Percentiles rank a stretch among this genome's conserved stretches.
Conservation (phyloP, 345 rosid genomes). For the Corymbia maculata region DNA sequence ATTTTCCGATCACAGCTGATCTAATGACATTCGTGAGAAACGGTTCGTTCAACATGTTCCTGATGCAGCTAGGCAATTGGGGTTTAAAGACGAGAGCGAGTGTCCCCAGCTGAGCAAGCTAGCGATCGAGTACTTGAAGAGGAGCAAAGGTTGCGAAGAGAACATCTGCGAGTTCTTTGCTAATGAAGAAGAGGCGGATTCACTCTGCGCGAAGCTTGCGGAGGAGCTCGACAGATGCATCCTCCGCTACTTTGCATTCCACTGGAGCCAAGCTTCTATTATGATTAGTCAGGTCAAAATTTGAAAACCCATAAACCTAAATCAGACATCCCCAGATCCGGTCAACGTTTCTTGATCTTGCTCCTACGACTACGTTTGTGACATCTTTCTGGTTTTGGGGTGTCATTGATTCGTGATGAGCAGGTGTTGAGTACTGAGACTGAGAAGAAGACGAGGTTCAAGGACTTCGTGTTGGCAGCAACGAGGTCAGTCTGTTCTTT, state of each 20-base stretch:
- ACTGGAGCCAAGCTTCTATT: conserved; percentile 65
- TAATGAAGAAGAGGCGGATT: conserved; percentile 38
- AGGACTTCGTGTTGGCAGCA: conserved; percentile 71
- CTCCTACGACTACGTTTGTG: background rate
- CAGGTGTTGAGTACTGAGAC: conserved; percentile 55
- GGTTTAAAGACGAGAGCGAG: conserved; percentile 55
- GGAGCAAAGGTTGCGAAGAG: conserved; percentile 48
- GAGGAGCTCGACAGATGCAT: conserved; percentile 83
- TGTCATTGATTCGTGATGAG: background rate
- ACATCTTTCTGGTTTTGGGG: background rate
- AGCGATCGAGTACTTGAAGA: conserved; percentile 48
- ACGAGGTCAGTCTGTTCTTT: conserved; percentile 38
- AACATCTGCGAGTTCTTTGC: conserved; percentile 42
- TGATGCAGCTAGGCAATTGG: conserved; percentile 70
- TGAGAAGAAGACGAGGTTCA: conserved; percentile 47
- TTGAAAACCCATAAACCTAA: background rate
- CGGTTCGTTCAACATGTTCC: background rate
- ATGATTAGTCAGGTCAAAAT: conserved; percentile 46
- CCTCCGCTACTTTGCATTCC: conserved; percentile 76
- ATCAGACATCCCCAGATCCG: background rate
- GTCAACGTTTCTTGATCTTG: background rate
- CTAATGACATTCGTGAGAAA: background rate
- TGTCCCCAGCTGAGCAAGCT: conserved; percentile 62
- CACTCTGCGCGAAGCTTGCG: conserved; percentile 46
- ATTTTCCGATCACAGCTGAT: background rate